phyloP scores from a whole-genome alignment of 306 rosid species.

The Hippophae tibetana region DNA sequence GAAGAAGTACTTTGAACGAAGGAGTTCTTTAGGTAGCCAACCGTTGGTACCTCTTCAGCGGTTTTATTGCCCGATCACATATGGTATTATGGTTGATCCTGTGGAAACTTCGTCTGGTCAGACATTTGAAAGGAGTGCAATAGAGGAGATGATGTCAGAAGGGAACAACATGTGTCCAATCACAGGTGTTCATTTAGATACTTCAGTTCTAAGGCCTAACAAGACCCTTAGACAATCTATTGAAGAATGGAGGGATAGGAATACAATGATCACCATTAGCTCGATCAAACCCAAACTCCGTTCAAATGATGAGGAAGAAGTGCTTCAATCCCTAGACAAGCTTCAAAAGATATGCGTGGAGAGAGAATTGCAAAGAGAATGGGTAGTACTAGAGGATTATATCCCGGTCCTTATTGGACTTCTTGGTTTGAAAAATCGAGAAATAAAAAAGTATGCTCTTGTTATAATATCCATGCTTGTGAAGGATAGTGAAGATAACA shows the following conservation, averaged over 20 bases:
- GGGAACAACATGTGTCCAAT: slow-evolving; percentile 52
- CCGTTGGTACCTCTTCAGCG: slow-evolving; percentile 33
- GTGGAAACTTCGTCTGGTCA: slow-evolving; percentile 54
- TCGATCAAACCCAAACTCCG: slow-evolving; percentile 34
- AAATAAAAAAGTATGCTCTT: slow-evolving; percentile 38
- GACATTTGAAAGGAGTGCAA: slow-evolving; percentile 60
- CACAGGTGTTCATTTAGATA: slow-evolving; percentile 41
- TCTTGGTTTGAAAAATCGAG: slow-evolving; percentile 42
- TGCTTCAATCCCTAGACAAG: slow-evolving; percentile 26
- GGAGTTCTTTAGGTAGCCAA: slow-evolving; percentile 41
- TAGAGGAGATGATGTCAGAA: slow-evolving; percentile 54
- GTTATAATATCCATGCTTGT: slow-evolving; percentile 44
- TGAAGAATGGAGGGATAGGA: slow-evolving; percentile 68
- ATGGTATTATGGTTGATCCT: slow-evolving; percentile 63
- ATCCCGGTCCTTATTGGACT: slow-evolving; percentile 39
- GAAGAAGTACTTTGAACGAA: slow-evolving; percentile 31
- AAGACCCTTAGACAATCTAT: slow-evolving; percentile 53
- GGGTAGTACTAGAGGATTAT: slow-evolving; percentile 53
- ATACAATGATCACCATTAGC: slow-evolving; percentile 40
- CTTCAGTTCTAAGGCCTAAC: slow-evolving; percentile 41
- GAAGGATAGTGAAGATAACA: slow-evolving; percentile 40
- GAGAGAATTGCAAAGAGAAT: slow-evolving; percentile 47
- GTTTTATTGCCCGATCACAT: slow-evolving; percentile 43
- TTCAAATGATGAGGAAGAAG: slow-evolving; percentile 34
- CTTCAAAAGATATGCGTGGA: slow-evolving; percentile 37